Evolutionary conservation across 2,329 filamentous ascomycete genomes (phyloP).

Genomic region (Cadophora sp.): DNA sequence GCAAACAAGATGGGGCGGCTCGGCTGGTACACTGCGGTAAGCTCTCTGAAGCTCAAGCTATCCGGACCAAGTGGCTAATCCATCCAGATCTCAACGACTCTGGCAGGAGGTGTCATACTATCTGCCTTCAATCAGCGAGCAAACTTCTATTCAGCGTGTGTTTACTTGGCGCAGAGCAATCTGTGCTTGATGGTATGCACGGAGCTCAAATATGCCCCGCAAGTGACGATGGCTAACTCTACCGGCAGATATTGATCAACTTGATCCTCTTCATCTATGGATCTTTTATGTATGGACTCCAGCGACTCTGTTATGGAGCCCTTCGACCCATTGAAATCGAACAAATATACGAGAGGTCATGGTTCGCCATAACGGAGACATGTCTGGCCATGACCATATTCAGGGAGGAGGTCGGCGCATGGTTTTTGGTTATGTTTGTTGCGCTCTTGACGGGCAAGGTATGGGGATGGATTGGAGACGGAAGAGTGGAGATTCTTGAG

Average conservation of each 20-base stretch:
- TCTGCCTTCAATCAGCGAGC: conserved; percentile 94
- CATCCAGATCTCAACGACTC: conserved; percentile 75
- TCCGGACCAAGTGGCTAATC: conserved; percentile 21
- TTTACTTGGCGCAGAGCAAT: conserved; percentile 96
- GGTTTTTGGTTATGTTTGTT: conserved; percentile 97
- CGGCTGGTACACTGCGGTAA: conserved; percentile 60
- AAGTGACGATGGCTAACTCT: conserved; percentile 17
- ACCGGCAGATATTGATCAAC: conserved; percentile 83
- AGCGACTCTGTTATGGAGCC: conserved; percentile 87
- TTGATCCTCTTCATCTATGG: conserved; percentile 83
- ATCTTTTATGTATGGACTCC: conserved; percentile 83
- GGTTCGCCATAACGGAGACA: conserved; percentile 98
- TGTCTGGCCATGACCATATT: conserved; percentile 98
- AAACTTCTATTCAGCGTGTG: conserved; percentile 98
- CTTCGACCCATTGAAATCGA: conserved; percentile 95
- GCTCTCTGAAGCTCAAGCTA: conserved; percentile 31
- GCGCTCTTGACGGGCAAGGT: conserved; percentile 91
- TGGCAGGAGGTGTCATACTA: conserved; percentile 83
- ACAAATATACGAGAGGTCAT: conserved; percentile 95
- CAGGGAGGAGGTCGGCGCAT: conserved; percentile 89
- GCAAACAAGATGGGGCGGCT: conserved; percentile 43
- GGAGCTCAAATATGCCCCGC: background rate
- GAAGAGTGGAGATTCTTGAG: conserved; percentile 90
- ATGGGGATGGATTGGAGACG: conserved; percentile 98
- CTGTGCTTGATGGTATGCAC: conserved; percentile 83